phyloP scores from a whole-genome alignment of 495 filamentous ascomycete species.

The Aspergillus sclerotioniger region DNA sequence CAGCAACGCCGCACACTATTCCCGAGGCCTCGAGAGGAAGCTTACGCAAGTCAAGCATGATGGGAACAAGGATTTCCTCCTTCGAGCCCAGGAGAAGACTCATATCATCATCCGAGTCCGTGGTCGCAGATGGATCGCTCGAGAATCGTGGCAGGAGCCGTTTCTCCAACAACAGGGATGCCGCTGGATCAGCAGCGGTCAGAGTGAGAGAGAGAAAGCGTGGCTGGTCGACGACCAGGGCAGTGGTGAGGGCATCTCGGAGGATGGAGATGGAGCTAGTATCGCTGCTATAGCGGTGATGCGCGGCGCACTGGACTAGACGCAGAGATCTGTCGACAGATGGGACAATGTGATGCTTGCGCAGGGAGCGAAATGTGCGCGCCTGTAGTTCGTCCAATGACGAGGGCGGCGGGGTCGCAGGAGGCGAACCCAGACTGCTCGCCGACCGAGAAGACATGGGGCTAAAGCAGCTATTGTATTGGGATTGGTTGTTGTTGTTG shows the following conservation, averaged over 20 bases:
- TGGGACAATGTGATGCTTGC: constrained; percentile 70
- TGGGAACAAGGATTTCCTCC: constrained; percentile 78
- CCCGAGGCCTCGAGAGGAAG: constrained; percentile 88
- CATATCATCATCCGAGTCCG: constrained; percentile 43
- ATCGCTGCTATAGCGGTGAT: constrained; percentile 47
- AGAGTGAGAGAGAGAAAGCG: constrained; percentile 84
- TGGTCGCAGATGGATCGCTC: constrained; percentile 45
- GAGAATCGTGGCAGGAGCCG: constrained; percentile 58
- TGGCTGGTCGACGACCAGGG: constrained; percentile 64
- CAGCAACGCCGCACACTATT: constrained; percentile 89
- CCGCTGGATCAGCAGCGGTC: constrained; percentile 76
- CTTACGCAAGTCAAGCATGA: constrained; percentile 79
- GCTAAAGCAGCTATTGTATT: constrained; percentile 23
- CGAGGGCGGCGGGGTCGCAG: constrained; percentile 73
- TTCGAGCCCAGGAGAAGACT: constrained; percentile 72
- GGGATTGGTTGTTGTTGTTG: constrained; percentile 38
- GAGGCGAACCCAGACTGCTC: constrained; percentile 41
- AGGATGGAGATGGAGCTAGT: constrained; percentile 47
- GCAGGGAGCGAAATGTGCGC: constrained; percentile 75
- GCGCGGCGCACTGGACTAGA: constrained; percentile 81
- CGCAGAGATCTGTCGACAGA: constrained; percentile 64
- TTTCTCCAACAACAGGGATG: constrained; percentile 75
- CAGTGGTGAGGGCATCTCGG: constrained; percentile 40
- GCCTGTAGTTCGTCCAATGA: constrained; percentile 74
- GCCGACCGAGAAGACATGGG: constrained; percentile 30